These are phyloP conservation scores for Coniella lustricola DNA, from an alignment of 2,329 filamentous ascomycete species.

Conservation along the genomic window DNA sequence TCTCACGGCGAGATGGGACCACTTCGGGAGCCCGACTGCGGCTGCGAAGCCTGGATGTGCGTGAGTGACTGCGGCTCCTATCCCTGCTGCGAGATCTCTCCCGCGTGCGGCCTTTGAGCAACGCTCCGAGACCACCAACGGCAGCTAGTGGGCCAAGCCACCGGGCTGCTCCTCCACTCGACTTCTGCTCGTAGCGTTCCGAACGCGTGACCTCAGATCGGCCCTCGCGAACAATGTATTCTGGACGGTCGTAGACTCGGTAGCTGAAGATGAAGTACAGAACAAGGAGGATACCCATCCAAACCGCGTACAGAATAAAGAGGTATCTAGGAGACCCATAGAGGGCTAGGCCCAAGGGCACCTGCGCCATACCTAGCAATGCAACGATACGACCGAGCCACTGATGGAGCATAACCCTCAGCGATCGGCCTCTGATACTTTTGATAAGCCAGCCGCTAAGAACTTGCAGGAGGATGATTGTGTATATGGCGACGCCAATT, in stretches of 20 bases:
- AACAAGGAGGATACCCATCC: conserved; percentile 64
- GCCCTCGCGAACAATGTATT: conserved; percentile 51
- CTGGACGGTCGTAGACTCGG: conserved; percentile 47
- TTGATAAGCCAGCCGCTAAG: conserved; percentile 60
- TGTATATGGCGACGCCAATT: conserved; percentile 73
- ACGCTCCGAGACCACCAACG: conserved; percentile 41
- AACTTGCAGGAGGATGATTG: conserved; percentile 63
- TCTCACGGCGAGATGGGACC: conserved; percentile 45
- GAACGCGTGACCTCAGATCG: conserved; percentile 44
- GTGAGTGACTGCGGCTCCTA: conserved; percentile 32
- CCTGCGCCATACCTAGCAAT: conserved; percentile 76
- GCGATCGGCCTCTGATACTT: conserved; percentile 41
- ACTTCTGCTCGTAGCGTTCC: conserved; percentile 32
- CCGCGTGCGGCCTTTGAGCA: conserved; percentile 35
- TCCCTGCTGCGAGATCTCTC: conserved; percentile 34
- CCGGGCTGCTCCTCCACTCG: conserved; percentile 26
- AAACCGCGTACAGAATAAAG: conserved; percentile 81
- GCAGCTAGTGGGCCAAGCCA: conserved; percentile 49
- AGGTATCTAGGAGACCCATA: conserved; percentile 83
- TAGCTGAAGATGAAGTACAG: conserved; percentile 77
- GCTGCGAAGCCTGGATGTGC: conserved; percentile 27
- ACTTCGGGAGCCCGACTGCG: conserved; percentile 40
- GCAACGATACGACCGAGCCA: conserved; percentile 77
- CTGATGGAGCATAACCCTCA: conserved; percentile 66
- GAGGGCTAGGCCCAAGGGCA: conserved; percentile 81